Percentiles rank a stretch among this genome's conserved stretches.
Conservation (phyloP, 257 asterid species). For the Solanum piurae region DNA sequence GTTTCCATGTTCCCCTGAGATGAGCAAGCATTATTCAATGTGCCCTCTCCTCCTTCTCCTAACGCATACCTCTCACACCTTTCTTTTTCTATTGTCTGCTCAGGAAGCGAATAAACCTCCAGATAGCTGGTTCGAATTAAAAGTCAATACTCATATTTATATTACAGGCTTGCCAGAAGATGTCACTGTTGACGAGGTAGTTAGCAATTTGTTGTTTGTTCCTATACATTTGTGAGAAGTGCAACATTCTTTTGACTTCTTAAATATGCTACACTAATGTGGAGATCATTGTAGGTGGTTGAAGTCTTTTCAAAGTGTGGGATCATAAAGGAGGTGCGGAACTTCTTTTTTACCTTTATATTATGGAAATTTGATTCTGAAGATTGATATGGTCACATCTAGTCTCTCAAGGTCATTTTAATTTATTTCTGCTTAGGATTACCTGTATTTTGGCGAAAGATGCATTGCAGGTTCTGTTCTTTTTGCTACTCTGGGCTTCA, state of each 20-base stretch:
- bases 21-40: neutral
- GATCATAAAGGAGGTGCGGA: conserved; percentile 78
- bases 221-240: neutral
- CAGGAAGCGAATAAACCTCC: conserved; percentile 98
- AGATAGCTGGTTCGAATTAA: conserved; percentile 91
- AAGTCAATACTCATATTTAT: conserved; percentile 94
- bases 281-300: conserved; percentile 47
- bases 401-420: neutral
- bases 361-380: neutral
- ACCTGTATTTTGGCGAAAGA: neutral
- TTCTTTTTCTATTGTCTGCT: neutral
- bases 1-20: neutral
- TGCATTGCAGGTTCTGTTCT: neutral
- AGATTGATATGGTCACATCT: neutral
- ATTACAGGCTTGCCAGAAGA: conserved; percentile 94
- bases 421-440: neutral
- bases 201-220: conserved; percentile 2
- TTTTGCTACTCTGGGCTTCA: neutral
- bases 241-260: neutral
- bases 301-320: conserved; percentile 94
- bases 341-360: conserved; percentile 1
- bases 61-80: neutral
- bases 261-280: conserved; percentile 9
- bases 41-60: neutral
- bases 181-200: conserved; percentile 81